Conservation (phyloP, 2,329 filamentous ascomycete genomes). For the Alternaria arborescens region DNA sequence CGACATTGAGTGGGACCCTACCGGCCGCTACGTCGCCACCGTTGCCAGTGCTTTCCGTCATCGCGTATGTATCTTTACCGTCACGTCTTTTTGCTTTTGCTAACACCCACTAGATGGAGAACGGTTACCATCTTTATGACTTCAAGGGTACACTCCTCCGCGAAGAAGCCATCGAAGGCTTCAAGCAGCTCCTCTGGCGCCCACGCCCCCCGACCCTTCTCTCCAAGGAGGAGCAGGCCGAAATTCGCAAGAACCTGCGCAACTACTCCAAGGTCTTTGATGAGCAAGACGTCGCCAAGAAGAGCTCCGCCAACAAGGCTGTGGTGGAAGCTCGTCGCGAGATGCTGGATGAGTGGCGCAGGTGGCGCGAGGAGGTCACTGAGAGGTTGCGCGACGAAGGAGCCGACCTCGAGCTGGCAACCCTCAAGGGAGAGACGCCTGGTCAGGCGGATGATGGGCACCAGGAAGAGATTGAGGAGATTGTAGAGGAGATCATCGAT, state of each 20-base stretch:
- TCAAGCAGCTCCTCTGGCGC: conserved; percentile 97
- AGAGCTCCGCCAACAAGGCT: conserved; percentile 90
- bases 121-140: conserved; percentile 97
- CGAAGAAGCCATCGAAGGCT: conserved; percentile 93
- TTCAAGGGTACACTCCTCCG: conserved; percentile 90
- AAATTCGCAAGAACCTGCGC: conserved; percentile 96
- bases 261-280: conserved; percentile 97
- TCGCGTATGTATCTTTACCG: conserved; percentile 71
- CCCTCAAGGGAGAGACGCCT: conserved; percentile 55
- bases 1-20: conserved; percentile 97
- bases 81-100: conserved; percentile 8
- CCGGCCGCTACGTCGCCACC: conserved; percentile 90
- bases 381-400: conserved; percentile 69
- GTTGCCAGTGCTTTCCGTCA: conserved; percentile 97
- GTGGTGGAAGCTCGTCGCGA: conserved; percentile 87
- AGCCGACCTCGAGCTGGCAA: conserved; percentile 65
- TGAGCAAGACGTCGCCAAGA: conserved; percentile 91
- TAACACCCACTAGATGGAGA: conserved; percentile 80
- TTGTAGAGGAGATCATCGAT: conserved; percentile 89
- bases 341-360: conserved; percentile 86
- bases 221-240: conserved; percentile 95
- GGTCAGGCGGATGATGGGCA: conserved; percentile 58
- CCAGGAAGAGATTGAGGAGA: conserved; percentile 70
- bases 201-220: conserved; percentile 91
- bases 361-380: conserved; percentile 78